These are phyloP conservation scores for Phytophthora ohioensis DNA, from an alignment of 352 stramenopile genomes.

Conservation along the genomic window DNA sequence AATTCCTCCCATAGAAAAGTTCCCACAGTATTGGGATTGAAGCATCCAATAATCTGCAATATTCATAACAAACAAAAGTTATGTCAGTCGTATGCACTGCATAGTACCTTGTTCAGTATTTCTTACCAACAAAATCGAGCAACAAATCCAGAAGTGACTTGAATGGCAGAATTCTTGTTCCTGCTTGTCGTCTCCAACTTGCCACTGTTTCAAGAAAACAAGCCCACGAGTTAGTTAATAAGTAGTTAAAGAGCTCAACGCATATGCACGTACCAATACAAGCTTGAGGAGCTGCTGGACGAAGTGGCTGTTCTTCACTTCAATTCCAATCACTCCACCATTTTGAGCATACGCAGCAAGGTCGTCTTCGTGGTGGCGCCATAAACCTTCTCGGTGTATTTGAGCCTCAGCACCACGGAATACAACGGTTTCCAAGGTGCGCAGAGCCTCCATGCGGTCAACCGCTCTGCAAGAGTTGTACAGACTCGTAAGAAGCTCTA, in stretches of 20 bases:
- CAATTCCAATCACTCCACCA: slow-evolving; percentile 75
- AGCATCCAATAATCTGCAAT: slow-evolving; percentile 59
- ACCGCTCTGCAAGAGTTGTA: slow-evolving; percentile 67
- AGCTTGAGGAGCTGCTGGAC: slow-evolving; percentile 69
- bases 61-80: neutral
- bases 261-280: slow-evolving; percentile 50
- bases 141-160: slow-evolving; percentile 86
- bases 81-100: neutral
- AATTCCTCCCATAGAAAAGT: slow-evolving; percentile 79
- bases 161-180: slow-evolving; percentile 84
- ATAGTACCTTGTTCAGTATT: neutral
- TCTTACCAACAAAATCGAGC: slow-evolving; percentile 83
- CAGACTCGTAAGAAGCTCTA: slow-evolving; percentile 66
- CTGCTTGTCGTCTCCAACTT: slow-evolving; percentile 55
- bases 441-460: slow-evolving; percentile 76
- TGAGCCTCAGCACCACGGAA: slow-evolving; percentile 84
- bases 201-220: slow-evolving; percentile 46
- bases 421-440: slow-evolving; percentile 79
- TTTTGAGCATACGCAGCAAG: slow-evolving; percentile 60
- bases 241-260: neutral
- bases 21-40: slow-evolving; percentile 83
- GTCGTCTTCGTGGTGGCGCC: slow-evolving; percentile 61
- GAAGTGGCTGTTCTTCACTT: slow-evolving; percentile 67
- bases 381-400: slow-evolving; percentile 77
- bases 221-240: slow-evolving; percentile 13